phyloP scores from a whole-genome alignment of 176 grass and related monocot species.

The Oryza brachyantha region DNA sequence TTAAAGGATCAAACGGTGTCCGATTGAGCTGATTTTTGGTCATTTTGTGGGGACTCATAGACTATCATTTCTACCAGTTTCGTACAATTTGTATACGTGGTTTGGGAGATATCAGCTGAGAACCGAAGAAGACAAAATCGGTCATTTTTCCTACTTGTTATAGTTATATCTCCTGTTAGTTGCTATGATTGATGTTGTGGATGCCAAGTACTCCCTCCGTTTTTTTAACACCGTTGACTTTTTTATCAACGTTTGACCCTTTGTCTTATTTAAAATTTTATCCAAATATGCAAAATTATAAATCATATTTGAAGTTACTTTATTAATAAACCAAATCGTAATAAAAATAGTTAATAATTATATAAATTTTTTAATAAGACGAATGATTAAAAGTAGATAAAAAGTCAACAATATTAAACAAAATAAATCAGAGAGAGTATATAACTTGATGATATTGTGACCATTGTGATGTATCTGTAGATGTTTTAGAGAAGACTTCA shows the following conservation, averaged over 20 bases:
- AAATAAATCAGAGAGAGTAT: too few relatives aligned
- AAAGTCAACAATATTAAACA: too few relatives aligned
- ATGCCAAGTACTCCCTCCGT: not conserved
- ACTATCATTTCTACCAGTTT: not conserved
- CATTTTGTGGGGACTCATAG: not conserved
- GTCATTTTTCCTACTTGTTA: not conserved
- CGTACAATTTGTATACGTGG: not conserved
- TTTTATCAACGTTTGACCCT: too few relatives aligned
- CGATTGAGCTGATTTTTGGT: not conserved
- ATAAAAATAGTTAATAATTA: too few relatives aligned
- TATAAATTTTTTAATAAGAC: too few relatives aligned
- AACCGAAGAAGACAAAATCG: not conserved
- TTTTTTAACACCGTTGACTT: too few relatives aligned
- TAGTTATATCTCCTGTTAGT: not conserved
- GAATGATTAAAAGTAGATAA: too few relatives aligned
- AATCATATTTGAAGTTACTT: too few relatives aligned
- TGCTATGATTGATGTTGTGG: not conserved
- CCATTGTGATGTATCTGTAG: not conserved
- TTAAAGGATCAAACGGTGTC: not conserved
- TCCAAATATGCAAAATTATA: too few relatives aligned
- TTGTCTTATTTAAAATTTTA: too few relatives aligned
- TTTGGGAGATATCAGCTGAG: not conserved
- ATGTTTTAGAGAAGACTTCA: not conserved
- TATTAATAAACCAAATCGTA: too few relatives aligned
- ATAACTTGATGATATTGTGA: not conserved